Evolutionary conservation across 495 filamentous ascomycete species (phyloP).

Genomic region (Penicillium coffeae): DNA sequence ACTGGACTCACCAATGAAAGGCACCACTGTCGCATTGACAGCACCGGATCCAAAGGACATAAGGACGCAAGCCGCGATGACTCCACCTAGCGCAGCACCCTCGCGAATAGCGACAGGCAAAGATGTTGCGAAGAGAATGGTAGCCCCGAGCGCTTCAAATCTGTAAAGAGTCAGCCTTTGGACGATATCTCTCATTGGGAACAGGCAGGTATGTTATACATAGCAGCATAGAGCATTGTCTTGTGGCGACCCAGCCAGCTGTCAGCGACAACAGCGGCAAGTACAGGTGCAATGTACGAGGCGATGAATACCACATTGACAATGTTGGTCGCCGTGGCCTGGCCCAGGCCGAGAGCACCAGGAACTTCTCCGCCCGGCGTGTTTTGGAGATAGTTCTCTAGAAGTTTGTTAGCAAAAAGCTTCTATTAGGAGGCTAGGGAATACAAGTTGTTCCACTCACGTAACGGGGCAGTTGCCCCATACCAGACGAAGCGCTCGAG

Average conservation of each 20-base stretch:
- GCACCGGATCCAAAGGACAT: constrained; percentile 15
- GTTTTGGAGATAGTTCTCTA: constrained; percentile 19
- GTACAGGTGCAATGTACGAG: constrained; percentile 3
- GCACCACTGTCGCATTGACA: constrained; percentile 8
- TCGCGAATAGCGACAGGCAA: constrained; percentile 23
- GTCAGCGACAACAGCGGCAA: constrained; percentile 8
- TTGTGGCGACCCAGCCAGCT: constrained; percentile 9
- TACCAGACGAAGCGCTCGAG: constrained; percentile 18
- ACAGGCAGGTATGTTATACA: constrained; percentile 1
- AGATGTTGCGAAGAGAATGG: constrained; percentile 25
- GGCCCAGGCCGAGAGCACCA: constrained; percentile 7
- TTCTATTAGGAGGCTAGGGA: neutral
- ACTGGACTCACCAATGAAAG: constrained; percentile 6
- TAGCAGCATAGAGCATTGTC: constrained; percentile 10
- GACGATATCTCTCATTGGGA: neutral
- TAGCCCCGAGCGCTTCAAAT: constrained; percentile 21
- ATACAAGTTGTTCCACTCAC: constrained; percentile 3
- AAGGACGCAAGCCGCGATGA: constrained; percentile 18
- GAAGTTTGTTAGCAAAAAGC: neutral
- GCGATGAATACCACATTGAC: constrained; percentile 4
- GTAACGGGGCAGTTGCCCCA: constrained; percentile 11
- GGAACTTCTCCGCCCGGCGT: constrained; percentile 4
- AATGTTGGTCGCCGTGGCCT: constrained; percentile 7
- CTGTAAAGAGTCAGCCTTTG: constrained; percentile 4
- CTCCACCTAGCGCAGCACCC: constrained; percentile 22